These are phyloP conservation scores for Ramalina intermedia DNA, from an alignment of 495 filamentous ascomycete genomes.

Conservation along the genomic window DNA sequence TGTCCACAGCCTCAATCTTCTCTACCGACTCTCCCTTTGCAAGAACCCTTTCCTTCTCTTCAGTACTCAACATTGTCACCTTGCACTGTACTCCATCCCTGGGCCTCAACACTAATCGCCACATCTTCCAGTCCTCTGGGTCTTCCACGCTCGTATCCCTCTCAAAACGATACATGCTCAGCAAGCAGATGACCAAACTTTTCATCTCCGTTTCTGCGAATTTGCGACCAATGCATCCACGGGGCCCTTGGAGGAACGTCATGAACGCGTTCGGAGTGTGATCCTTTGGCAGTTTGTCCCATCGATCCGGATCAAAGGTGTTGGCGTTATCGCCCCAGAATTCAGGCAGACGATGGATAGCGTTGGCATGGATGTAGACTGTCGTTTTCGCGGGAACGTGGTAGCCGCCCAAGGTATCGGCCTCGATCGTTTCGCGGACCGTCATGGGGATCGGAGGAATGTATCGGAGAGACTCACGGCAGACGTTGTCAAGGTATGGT, in stretches of 20 bases:
- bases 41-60: conserved; percentile 1
- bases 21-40: background rate
- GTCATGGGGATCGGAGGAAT: conserved; percentile 31
- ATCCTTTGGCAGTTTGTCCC: conserved; percentile 13
- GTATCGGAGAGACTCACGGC: conserved; percentile 33
- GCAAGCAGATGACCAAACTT: conserved; percentile 15
- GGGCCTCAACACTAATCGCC: conserved; percentile 35
- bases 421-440: conserved; percentile 14
- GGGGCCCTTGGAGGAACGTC: conserved; percentile 18
- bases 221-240: conserved; percentile 18
- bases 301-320: conserved; percentile 19
- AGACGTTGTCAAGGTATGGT: conserved; percentile 34
- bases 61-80: conserved; percentile 18
- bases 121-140: conserved; percentile 40
- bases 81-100: conserved; percentile 33
- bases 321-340: conserved; percentile 38
- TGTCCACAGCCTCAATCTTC: no score
- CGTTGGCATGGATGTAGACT: conserved; percentile 15
- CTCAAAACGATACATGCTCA: conserved; percentile 16
- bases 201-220: conserved; percentile 21
- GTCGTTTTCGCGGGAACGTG: conserved; percentile 13
- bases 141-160: conserved; percentile 25
- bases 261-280: conserved; percentile 16
- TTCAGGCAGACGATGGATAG: conserved; percentile 25
- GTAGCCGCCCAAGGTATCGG: conserved; percentile 13